Evolutionary conservation across 257 asterid species (phyloP), one percentile per base, ranked within the genome.

Genomic region (Fraxinus anomala): DNA sequence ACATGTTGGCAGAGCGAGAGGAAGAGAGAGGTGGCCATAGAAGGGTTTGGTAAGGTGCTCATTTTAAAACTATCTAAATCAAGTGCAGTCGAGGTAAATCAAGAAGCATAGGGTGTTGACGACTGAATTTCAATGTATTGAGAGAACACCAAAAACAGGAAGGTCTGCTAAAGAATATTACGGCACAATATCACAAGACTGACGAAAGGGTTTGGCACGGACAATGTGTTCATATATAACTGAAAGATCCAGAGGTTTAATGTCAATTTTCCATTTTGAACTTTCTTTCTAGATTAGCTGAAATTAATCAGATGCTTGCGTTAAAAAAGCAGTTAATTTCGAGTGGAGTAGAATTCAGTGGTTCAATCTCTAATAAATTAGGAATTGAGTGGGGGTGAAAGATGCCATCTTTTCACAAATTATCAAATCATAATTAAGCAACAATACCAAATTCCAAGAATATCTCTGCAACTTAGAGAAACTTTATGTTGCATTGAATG

Each of bases 401-500:
- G 77, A 70, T 54, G 61, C 28, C 69, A 73, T 31, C 68, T 28
- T 66, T 66, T 56, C 1, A 73, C 11, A 16, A 42, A 63, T 19
- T 44, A 42, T 24, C 23, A 37, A 54, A 23, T 56, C 37, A 56
- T 19, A 49, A 34, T 12, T n/a, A 47, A 47, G 56, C n/a, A 36
- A 26, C 30, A 65, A 79, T 24, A 71, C 19, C 37, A 1, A 70
- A 70, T 69, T 26, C 17, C 61, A 13, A 19, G 28, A 68, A 54
- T 13, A 21, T 42, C 19, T 4, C 56, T 14, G 56, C n/a, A 47
- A 47, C n/a, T 47, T 14, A 47, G 56, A 16, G n/a, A 47, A 14
- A 14, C 56, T 14, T 47, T n/a, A 47, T 47, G n/a, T 47, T 47
- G 4, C 1, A 14, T 47, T 47, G 56, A 47, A 47, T 47, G 17